Base-by-base conservation (phyloP, 1,139 yeast species). In the Candida sp. region DNA sequence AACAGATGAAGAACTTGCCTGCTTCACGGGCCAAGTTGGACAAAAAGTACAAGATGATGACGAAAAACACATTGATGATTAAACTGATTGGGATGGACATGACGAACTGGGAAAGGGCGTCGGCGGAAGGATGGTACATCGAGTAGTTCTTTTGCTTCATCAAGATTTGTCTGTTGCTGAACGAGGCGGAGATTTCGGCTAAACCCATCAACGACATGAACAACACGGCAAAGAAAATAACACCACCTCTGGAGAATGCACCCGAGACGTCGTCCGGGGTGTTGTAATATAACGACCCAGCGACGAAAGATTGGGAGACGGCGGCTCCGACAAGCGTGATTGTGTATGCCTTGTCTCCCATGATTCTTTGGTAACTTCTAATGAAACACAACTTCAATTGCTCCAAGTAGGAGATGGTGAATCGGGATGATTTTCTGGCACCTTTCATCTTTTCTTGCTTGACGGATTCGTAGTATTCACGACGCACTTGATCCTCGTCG, bases 231-330 rank as follows among this genome's bases (percentile, higher is more conserved):
- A 83, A 83, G 65, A 81, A 83, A 31, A 83, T 63, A 42, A 76
- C 72, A 70, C 86, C 87, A 58, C 86, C 84, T 64, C 86, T 73
- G 8, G 86, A 77, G 56, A 82, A 84, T 1, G 86, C 80, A 53
- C 88, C 87, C 11, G 63, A 49, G 17, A 68, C 71, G 9, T 61
- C 43, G 8, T 59, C 54, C 1, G 85, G 81, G 22, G 80, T 69
- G 53, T 78, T 72, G 57, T 75, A 80, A 60, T 69, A 81, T 49
- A 81, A 65, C 0, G 85, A 81, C 41, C 88, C 88, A 12, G 73
- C 68, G 54, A 84, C 71, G 51, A 84, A 70, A 27, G 86, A 72
- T 59, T 82, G 85, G 39, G 77, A 62, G 11, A 78, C 59, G 26
- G 83, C 80, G 31, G 88, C 81, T 23, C 65, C 62, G 25, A 76